Evolutionary conservation across 495 filamentous ascomycete genomes (phyloP), one percentile per base, ranked within the genome.

Genomic region (Daldinia bambusicola): DNA sequence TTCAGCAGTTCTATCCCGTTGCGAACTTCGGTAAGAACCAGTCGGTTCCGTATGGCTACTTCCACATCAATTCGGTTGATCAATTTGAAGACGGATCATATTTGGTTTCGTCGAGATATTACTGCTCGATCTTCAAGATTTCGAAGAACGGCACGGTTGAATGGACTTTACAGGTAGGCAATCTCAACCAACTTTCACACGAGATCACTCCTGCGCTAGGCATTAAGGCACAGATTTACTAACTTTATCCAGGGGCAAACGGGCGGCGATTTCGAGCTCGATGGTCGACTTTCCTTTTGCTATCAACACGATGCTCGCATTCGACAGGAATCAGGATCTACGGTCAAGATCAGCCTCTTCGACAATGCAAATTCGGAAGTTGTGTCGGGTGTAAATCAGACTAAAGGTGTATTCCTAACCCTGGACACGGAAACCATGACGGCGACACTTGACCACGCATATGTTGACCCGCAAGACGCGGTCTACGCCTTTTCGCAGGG

Each of bases 21-120:
- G 55, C 50, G 6, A 45, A 69, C n/a, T 61, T 66, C 16, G 60
- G 67, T 12, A 51, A 18, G 30, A 73, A 73, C 37, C 59, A 57
- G 26, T 38, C 55, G 18, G 32, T 69, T 40, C 70, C 70, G 1
- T 73, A 64, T 14, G 70, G 67, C 1, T 69, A 65, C 12, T 70
- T 73, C 50, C 70, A 71, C 9, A 73, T 73, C 13, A 73, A 73
- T 37, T 69, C 66, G n/a, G 26, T 70, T 6, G 69, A 72, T 26
- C 68, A 67, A 16, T 63, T 68, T 31, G 30, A 55, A 10, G 69
- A 72, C 34, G 69, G 69, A 26, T 72, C 69, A 13, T 72, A 72
- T 22, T 38, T 72, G 59, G 59, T 72, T 14, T 68, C 64, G 1
- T 72, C 64, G 22, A 55, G 69, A 32, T 68, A 63, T 37, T 72